Evolutionary conservation across 495 filamentous ascomycete species (phyloP).

Genomic region (Amphirosellinia nigrospora): DNA sequence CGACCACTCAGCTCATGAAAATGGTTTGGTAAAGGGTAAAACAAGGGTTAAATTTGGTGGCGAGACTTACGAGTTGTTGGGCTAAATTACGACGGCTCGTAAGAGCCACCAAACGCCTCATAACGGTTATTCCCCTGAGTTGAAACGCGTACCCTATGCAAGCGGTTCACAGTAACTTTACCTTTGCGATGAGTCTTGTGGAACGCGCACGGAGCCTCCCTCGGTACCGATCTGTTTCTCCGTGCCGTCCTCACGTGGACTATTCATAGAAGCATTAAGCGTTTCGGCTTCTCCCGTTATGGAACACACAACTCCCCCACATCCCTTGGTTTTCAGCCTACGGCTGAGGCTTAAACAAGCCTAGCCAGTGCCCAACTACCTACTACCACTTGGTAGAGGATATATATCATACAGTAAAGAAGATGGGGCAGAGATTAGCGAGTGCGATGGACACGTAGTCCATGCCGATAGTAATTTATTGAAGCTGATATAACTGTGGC

Average conservation of each 20-base stretch:
- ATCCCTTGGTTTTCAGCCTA: neutral
- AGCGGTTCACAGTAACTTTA: neutral
- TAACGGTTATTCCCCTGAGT: neutral
- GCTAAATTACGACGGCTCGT: neutral
- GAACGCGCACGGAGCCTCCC: slow-evolving; percentile 10
- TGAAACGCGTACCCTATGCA: neutral
- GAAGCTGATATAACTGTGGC: neutral
- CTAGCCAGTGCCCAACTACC: neutral
- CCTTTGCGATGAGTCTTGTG: neutral
- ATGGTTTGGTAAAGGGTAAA: slow-evolving; percentile 1
- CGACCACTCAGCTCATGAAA: slow-evolving; percentile 1
- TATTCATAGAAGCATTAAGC: slow-evolving; percentile 18
- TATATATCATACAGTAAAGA: neutral
- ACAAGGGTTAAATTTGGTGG: neutral
- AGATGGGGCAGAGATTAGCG: slow-evolving; percentile 6
- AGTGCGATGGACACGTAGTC: slow-evolving; percentile 2
- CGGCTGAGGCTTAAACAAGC: neutral
- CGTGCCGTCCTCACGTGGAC: neutral
- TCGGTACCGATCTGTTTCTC: slow-evolving; percentile 2
- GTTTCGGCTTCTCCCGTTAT: slow-evolving; percentile 3
- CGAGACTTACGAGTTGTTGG: neutral
- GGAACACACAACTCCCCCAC: neutral
- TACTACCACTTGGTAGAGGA: neutral
- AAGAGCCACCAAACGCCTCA: neutral
- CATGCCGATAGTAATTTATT: neutral